Conservation (phyloP, 2,329 filamentous ascomycete species). For the Fusarium pininemorale region DNA sequence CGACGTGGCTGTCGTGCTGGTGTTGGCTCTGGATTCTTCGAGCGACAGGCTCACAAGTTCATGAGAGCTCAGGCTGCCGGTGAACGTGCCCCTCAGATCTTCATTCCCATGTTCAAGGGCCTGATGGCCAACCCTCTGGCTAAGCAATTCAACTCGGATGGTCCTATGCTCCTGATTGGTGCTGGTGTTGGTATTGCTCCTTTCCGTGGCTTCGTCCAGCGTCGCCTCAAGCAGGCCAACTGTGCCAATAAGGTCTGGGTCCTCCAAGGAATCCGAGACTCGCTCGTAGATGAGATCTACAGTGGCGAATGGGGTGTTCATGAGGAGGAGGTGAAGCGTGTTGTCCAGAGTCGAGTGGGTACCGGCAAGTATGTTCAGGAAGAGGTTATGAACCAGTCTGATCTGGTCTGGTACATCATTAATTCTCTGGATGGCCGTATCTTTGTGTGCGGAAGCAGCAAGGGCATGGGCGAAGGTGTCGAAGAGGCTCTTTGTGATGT, state of each 20-base stretch:
- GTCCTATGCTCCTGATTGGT: conserved; percentile 96
- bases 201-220: conserved; percentile 97
- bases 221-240: conserved; percentile 90
- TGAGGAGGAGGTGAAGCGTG: conserved; percentile 84
- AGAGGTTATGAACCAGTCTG: conserved; percentile 88
- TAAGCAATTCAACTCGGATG: conserved; percentile 89
- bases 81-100: conserved; percentile 67
- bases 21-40: conserved; percentile 92
- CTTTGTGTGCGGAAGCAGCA: conserved; percentile 94
- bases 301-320: conserved; percentile 95
- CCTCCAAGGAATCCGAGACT: conserved; percentile 92
- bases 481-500: conserved; percentile 88
- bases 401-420: conserved; percentile 98
- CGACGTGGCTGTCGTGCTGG: conserved; percentile 77
- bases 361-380: conserved; percentile 95
- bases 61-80: conserved; percentile 73
- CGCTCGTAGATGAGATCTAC: conserved; percentile 94
- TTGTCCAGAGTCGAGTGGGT: conserved; percentile 78
- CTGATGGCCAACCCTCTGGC: conserved; percentile 97
- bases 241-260: conserved; percentile 99
- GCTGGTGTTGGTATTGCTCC: conserved; percentile 97
- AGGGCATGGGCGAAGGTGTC: conserved; percentile 98
- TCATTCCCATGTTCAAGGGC: conserved; percentile 97
- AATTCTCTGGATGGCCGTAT: conserved; percentile 95
- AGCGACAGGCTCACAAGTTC: conserved; percentile 80